Evolutionary conservation across 768 basidiomycete species (phyloP).

Genomic region (Chiua virens): DNA sequence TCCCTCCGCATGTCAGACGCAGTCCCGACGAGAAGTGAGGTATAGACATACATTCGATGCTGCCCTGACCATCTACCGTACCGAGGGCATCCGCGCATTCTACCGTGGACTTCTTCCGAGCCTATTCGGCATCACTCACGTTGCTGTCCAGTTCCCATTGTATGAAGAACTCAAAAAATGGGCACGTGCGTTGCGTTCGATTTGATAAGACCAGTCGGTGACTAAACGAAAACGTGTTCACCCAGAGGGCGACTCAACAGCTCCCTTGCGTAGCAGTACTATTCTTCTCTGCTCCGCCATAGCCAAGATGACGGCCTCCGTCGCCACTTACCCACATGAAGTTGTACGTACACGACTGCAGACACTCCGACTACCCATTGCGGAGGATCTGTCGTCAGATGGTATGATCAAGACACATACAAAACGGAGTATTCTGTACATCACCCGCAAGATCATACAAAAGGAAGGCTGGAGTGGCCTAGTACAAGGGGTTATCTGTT

Average conservation of each 20-base stretch:
- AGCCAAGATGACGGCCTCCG: conserved; percentile 94
- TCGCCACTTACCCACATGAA: conserved; percentile 97
- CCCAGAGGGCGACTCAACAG: conserved; percentile 31
- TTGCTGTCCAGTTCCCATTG: conserved; percentile 95
- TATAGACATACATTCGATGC: conserved; percentile 93
- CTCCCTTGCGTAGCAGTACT: conserved; percentile 36
- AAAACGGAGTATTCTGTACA: conserved; percentile 69
- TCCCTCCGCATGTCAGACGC: conserved; percentile 55
- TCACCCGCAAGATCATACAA: conserved; percentile 65
- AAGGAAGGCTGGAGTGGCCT: conserved; percentile 89
- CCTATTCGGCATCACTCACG: conserved; percentile 89
- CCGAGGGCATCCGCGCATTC: conserved; percentile 85
- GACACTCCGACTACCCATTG: conserved; percentile 70
- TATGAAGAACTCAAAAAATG: conserved; percentile 90
- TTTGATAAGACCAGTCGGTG: conserved; percentile 1
- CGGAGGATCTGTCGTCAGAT: conserved; percentile 57
- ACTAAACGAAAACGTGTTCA: neutral
- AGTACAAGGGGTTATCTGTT: conserved; percentile 91
- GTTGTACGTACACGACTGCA: conserved; percentile 98
- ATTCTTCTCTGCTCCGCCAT: conserved; percentile 91
- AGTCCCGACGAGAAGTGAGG: conserved; percentile 71
- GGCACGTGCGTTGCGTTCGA: conserved; percentile 62
- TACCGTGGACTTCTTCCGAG: conserved; percentile 95
- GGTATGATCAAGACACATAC: conserved; percentile 58
- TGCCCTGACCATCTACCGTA: conserved; percentile 82